Base-by-base conservation (phyloP, 805 yeast species). In the Pichia insulana region DNA sequence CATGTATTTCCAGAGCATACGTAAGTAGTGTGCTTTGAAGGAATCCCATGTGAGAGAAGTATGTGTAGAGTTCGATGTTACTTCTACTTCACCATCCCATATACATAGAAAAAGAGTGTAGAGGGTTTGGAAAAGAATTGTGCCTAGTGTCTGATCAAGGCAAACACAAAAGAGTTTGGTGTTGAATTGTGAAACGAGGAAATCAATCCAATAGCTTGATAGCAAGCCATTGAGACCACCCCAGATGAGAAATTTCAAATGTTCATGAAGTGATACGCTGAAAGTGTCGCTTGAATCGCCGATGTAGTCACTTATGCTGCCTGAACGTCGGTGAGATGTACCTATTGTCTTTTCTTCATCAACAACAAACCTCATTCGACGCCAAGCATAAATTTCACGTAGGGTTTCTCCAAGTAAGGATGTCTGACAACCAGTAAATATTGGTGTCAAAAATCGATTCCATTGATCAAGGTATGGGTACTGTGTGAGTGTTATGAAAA, bases 181-280 rank as follows among this genome's bases (percentile, higher is more conserved):
- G 9, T 69, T 70, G 26, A 72, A 51, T 6, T 57, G 57, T 3
- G 48, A 39, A 7, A 72, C 52, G 33, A 79, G 56, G 19, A 69
- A 46, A 36, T 72, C 73, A 30, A 79, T 69, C 84, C 84, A 79
- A 13, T 72, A 52, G 1, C 55, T 56, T 4, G 79, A 72, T 39
- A 77, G 56, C 15, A 68, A 52, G 2, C 84, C 85, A 55, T 78
- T 78, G 36, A 78, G 60, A 11, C 67, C 57, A 15, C 86, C 86
- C 83, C 83, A 79, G 2, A 70, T 54, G 43, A 67, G 53, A 48
- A 79, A 79, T 51, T 78, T 78, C 42, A 63, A 47, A 39, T 58
- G 64, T 39, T 55, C 58, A 28, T 46, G 53, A 3, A 55, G 25
- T 22, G 25, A 22, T 22, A 22, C 25, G 25, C 25, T 22, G 25